phyloP scores from a whole-genome alignment of 805 yeast species.

The Candida sonorensis region DNA sequence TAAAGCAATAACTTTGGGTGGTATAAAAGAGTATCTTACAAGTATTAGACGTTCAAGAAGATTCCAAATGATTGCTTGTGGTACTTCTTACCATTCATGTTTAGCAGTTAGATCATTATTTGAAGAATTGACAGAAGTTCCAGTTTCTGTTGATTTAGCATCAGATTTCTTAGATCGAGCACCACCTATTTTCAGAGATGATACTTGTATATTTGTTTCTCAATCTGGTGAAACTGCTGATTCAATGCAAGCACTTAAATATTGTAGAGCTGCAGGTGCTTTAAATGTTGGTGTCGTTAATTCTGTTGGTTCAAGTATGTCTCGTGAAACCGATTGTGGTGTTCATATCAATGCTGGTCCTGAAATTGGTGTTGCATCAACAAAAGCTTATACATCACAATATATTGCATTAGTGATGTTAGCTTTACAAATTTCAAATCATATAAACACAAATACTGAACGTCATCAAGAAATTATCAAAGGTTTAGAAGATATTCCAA shows the following conservation, averaged over 20 bases:
- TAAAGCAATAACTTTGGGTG: slow-evolving; percentile 76
- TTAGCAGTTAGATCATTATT: slow-evolving; percentile 93
- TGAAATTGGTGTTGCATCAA: slow-evolving; percentile 98
- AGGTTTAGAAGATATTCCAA: slow-evolving; percentile 79
- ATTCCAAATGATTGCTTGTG: slow-evolving; percentile 97
- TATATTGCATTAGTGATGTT: slow-evolving; percentile 95
- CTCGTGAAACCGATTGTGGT: slow-evolving; percentile 98
- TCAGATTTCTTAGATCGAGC: slow-evolving; percentile 91
- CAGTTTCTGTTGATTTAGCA: slow-evolving; percentile 87
- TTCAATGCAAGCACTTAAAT: slow-evolving; percentile 88
- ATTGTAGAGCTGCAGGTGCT: slow-evolving; percentile 96
- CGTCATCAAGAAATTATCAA: slow-evolving; percentile 84
- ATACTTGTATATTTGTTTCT: slow-evolving; percentile 93
- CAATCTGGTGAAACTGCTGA: slow-evolving; percentile 99
- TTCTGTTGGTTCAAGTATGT: slow-evolving; percentile 94
- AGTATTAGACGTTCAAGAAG: slow-evolving; percentile 92
- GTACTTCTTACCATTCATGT: slow-evolving; percentile 98
- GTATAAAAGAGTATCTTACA: slow-evolving; percentile 75
- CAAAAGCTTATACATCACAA: slow-evolving; percentile 98
- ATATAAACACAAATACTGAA: slow-evolving; percentile 64
- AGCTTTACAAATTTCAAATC: slow-evolving; percentile 92
- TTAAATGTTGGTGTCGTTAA: slow-evolving; percentile 96
- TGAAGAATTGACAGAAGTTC: slow-evolving; percentile 94
- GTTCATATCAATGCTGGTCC: slow-evolving; percentile 99
- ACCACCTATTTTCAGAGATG: slow-evolving; percentile 98